Base-by-base conservation (phyloP, 129 eudicot genomes). In the Centella asiatica region DNA sequence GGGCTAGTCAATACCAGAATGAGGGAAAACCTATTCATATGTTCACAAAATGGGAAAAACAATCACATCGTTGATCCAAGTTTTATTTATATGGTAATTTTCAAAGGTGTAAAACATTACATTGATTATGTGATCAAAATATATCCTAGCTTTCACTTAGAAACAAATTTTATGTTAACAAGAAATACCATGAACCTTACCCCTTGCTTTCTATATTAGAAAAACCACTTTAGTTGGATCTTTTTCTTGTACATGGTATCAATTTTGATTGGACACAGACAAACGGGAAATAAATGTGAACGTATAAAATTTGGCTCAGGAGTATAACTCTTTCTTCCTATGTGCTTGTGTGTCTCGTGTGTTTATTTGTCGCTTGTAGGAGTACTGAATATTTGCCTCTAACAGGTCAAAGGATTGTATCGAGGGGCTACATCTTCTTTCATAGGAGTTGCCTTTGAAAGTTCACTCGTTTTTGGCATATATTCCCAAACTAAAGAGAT, bases 341-440 rank as follows among this genome's bases (percentile, higher is more conserved):
- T 55, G n/a, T n/a, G n/a, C n/a, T n/a, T 37, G 36, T 32, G 42
- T 37, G 8, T 37, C 8, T 37, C 12, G 4, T 15, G 18, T 42
- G 4, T 15, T n/a, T n/a, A 4, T 20, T 28, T 3, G 46, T 19
- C 2, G 9, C 20, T 57, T 20, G 10, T 23, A 19, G 4, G 14
- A 57, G 39, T 33, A 55, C 60, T 29, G 12, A 57, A 11, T 33
- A 4, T 0, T 57, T 20, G 14, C 19, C n/a, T 71, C 69, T 81
- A 40, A 77, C 82, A 90, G 98, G 81, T 87, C 20, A 81, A 65
- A 73, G 98, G 98, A 69, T 95, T 90, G 48, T 90, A 90, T 57
- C 75, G 95, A 59, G 98, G 98, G 36, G 98, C 98, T 45, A 81
- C 94, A 40, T 83, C 98, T 59, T 90, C 95, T 29, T 90, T 90